Conservation (phyloP, 176 grass and related monocot genomes). For the Tuctoria greenei region DNA sequence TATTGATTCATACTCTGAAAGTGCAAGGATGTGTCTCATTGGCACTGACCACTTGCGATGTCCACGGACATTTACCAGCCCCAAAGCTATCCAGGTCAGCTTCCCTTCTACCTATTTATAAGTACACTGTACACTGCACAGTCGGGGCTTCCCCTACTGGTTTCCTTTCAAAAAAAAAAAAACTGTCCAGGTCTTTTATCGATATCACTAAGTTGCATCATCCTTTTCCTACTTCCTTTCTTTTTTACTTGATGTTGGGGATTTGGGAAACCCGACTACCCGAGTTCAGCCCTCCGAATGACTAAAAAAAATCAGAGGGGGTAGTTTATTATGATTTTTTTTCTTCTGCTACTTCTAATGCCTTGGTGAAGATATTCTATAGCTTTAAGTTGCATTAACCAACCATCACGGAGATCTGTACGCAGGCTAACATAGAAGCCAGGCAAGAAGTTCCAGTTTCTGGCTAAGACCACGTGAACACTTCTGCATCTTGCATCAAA, state of each 20-base stretch:
- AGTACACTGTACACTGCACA: too few relatives aligned
- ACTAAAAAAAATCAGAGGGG: background rate
- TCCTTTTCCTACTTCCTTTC: background rate
- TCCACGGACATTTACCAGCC: slow-evolving; percentile 79
- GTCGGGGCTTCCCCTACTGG: too few relatives aligned
- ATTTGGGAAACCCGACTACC: too few relatives aligned
- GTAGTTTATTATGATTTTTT: background rate
- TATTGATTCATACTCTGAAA: slow-evolving; percentile 80
- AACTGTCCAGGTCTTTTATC: slow-evolving; percentile 70
- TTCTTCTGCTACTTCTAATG: background rate
- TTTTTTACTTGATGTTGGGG: background rate
- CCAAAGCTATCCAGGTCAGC: slow-evolving; percentile 94
- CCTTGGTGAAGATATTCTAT: background rate
- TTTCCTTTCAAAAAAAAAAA: too few relatives aligned
- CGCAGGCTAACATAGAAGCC: background rate
- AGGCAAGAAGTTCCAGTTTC: background rate
- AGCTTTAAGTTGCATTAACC: background rate
- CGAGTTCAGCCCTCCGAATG: background rate
- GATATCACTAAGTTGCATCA: background rate
- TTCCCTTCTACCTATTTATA: too few relatives aligned
- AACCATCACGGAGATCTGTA: background rate
- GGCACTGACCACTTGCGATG: slow-evolving; percentile 83
- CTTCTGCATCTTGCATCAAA: background rate
- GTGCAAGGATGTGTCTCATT: slow-evolving; percentile 83
- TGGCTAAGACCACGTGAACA: background rate